phyloP scores from a whole-genome alignment of 164 flowering plant species.

The Platanus orientalis region DNA sequence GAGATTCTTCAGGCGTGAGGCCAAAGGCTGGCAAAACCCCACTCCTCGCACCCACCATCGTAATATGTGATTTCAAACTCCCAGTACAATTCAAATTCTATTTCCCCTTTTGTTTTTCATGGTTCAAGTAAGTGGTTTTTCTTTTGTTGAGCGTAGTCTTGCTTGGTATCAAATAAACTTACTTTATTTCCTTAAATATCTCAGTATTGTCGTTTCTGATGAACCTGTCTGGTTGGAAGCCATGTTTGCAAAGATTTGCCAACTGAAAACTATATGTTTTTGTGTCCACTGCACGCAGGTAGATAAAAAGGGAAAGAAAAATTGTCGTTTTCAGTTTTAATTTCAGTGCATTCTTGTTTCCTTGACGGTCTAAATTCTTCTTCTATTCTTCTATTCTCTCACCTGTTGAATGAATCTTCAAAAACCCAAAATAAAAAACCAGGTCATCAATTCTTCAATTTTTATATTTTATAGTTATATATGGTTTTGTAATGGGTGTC shows the following conservation, averaged over 20 bases:
- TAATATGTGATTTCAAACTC: neutral
- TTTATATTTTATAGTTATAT: neutral
- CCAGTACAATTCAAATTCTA: neutral
- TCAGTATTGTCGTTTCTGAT: neutral
- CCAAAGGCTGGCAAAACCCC: constrained; percentile 5
- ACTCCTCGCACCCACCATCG: neutral
- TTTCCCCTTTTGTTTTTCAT: neutral
- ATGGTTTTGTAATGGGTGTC: neutral
- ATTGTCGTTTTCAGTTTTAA: neutral
- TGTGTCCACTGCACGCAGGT: no score
- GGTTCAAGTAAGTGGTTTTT: neutral
- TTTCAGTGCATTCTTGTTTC: neutral
- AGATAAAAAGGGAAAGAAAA: neutral
- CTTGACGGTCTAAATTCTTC: neutral
- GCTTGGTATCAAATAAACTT: neutral
- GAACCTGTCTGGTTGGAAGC: neutral
- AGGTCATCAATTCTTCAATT: neutral
- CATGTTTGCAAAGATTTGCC: no score
- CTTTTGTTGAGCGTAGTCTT: no score
- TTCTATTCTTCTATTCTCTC: constrained; percentile 5
- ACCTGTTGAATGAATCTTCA: neutral
- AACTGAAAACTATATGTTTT: no score
- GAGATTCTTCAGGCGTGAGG: constrained; percentile 8
- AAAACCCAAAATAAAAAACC: no score
- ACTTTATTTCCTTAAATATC: neutral